These are phyloP conservation scores for Periglandula ipomoeae DNA, from an alignment of 2,329 filamentous ascomycete genomes.

Conservation along the genomic window DNA sequence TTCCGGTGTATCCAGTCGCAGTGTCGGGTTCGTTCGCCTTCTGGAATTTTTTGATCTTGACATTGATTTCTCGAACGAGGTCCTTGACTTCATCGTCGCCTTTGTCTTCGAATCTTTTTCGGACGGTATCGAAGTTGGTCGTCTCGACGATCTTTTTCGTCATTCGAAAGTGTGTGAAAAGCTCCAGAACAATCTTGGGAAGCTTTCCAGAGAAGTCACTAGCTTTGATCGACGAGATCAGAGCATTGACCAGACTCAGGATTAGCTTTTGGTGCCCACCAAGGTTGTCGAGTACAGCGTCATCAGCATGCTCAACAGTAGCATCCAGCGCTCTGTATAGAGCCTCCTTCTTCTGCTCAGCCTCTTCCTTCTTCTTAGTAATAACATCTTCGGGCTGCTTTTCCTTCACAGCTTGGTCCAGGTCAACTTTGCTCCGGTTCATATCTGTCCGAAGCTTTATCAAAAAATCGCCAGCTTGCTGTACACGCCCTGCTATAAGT, in stretches of 20 bases:
- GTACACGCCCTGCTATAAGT: slow-evolving; percentile 37
- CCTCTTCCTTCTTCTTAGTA: slow-evolving; percentile 28
- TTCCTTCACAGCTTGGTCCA: slow-evolving; percentile 35
- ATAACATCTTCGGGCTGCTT: slow-evolving; percentile 27
- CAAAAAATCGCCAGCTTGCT: slow-evolving; percentile 41
- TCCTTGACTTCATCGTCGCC: slow-evolving; percentile 56
- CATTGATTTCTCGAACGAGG: slow-evolving; percentile 48
- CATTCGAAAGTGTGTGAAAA: slow-evolving; percentile 55
- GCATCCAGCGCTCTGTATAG: slow-evolving; percentile 44
- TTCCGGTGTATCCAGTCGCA: slow-evolving; percentile 29
- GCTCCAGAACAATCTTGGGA: slow-evolving; percentile 45
- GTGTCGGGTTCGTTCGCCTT: slow-evolving; percentile 25
- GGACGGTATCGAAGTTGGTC: slow-evolving; percentile 56
- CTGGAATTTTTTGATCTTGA: slow-evolving; percentile 32
- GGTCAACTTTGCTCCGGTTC: slow-evolving; percentile 36
- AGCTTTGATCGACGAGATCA: slow-evolving; percentile 45
- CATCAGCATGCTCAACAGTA: slow-evolving; percentile 44
- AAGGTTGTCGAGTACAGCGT: slow-evolving; percentile 46
- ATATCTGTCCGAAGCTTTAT: slow-evolving; percentile 38
- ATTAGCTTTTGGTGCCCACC: slow-evolving; percentile 49
- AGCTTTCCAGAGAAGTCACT: slow-evolving; percentile 44
- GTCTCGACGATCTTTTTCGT: slow-evolving; percentile 52
- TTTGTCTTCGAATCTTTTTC: slow-evolving; percentile 52
- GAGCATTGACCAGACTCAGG: slow-evolving; percentile 41
- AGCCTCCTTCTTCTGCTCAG: slow-evolving; percentile 36